phyloP scores from a whole-genome alignment of 495 filamentous ascomycete species.

The Daldinia decipiens region DNA sequence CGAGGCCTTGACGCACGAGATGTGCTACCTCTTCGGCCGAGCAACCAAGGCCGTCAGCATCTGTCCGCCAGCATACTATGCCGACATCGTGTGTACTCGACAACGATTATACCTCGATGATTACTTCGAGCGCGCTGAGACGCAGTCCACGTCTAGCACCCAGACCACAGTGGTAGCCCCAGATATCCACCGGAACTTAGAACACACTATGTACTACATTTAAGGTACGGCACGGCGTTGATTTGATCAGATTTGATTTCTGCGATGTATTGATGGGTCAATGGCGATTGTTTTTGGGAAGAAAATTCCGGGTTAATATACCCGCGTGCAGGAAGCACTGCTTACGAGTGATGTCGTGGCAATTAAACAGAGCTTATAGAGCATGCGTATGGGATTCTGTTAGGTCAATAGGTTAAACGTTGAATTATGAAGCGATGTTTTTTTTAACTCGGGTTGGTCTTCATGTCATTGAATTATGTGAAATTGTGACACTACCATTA shows the following conservation, averaged over 20 bases:
- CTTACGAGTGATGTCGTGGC: not conserved
- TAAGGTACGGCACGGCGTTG: slow-evolving; percentile 44
- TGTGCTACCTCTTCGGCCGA: slow-evolving; percentile 82
- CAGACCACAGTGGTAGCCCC: slow-evolving; percentile 30
- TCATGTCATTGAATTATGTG: not conserved
- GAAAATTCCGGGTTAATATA: not conserved
- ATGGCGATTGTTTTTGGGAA: not conserved
- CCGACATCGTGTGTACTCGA: slow-evolving; percentile 78
- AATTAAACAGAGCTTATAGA: not conserved
- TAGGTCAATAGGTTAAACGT: not conserved
- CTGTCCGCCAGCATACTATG: slow-evolving; percentile 85
- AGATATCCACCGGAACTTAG: slow-evolving; percentile 61
- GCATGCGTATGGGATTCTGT: not conserved
- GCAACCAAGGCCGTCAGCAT: slow-evolving; percentile 83
- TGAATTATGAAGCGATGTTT: not conserved
- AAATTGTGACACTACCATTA: not conserved
- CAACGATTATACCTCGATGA: slow-evolving; percentile 72
- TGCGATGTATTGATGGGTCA: not conserved
- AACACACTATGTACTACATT: slow-evolving; percentile 82
- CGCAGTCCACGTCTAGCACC: slow-evolving; percentile 40
- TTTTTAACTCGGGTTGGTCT: not conserved
- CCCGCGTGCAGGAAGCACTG: not conserved
- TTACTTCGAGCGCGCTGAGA: slow-evolving; percentile 61
- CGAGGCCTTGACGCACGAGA: slow-evolving; percentile 73
- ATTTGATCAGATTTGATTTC: not conserved